Evolutionary conservation across 2,329 filamentous ascomycete genomes (phyloP).

Genomic region (Hypoxylon sp.): DNA sequence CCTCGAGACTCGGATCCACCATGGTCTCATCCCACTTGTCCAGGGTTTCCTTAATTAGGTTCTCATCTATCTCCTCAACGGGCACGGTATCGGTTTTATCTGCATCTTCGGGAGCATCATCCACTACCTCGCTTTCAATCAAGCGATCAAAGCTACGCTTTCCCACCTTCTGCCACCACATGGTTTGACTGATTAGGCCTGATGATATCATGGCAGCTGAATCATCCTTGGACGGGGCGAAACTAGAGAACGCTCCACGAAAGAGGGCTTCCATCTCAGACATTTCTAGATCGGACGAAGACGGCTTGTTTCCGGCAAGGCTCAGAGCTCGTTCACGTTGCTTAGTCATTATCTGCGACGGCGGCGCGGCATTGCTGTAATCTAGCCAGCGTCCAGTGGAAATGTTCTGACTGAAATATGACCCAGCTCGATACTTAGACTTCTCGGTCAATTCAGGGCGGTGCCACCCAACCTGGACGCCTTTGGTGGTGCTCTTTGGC

Average conservation of each 20-base stretch:
- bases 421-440: constrained; percentile 66
- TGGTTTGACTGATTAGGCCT: constrained; percentile 71
- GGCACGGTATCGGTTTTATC: constrained; percentile 51
- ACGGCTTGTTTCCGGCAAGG: constrained; percentile 71
- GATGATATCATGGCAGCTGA: constrained; percentile 78
- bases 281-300: constrained; percentile 69
- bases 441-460: constrained; percentile 70
- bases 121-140: constrained; percentile 65
- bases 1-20: constrained; percentile 71
- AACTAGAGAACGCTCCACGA: constrained; percentile 82
- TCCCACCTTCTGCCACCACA: constrained; percentile 84
- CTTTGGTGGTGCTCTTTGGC: constrained; percentile 78
- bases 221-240: constrained; percentile 82
- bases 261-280: constrained; percentile 82
- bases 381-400: constrained; percentile 79
- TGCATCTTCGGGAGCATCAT: constrained; percentile 56
- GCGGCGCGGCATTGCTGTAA: constrained; percentile 74
- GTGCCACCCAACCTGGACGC: constrained; percentile 68
- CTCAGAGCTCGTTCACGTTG: constrained; percentile 81
- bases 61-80: constrained; percentile 64
- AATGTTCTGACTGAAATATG: constrained; percentile 77
- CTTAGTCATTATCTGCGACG: constrained; percentile 70
- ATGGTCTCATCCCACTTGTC: constrained; percentile 71
- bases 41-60: constrained; percentile 67
- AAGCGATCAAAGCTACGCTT: constrained; percentile 75